A percentile compares a stretch with the other conserved stretches of the same genome.
Evolutionary conservation across 73 alveolate genomes (phyloP).

Genomic region (Paramecium tetraurelia): DNA sequence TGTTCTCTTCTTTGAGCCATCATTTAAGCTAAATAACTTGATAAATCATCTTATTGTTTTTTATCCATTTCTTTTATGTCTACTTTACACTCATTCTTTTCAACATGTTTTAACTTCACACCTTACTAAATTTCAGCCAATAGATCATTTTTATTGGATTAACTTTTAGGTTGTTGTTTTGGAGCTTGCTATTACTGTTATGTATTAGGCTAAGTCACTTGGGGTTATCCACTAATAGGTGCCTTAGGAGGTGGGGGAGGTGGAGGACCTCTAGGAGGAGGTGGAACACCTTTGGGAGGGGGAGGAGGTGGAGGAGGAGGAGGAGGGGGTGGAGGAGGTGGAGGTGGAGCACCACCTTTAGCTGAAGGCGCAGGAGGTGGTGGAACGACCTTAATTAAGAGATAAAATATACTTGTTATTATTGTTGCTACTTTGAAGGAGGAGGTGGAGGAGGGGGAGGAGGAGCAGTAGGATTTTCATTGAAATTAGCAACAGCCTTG

Average conservation of each 20-base stretch:
- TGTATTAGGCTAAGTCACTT: neutral
- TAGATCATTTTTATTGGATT: neutral
- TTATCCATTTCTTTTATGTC: neutral
- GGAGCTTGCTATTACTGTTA: neutral
- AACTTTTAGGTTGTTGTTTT: neutral
- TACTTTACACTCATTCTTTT: neutral
- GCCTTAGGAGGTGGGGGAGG: conserved; percentile 50
- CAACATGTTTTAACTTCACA: neutral
- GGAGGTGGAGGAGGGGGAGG: conserved; percentile 11
- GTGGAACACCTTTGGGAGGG: conserved; percentile 27
- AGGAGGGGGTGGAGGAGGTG: conserved; percentile 2
- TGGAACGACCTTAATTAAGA: neutral
- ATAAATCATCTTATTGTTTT: neutral
- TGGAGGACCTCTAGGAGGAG: conserved; percentile 15
- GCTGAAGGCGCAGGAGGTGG: neutral
- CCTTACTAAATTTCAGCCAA: neutral
- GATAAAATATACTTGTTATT: neutral
- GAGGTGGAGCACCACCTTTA: neutral
- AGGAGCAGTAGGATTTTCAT: neutral
- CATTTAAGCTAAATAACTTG: neutral
- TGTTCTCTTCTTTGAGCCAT: conserved; percentile 22
- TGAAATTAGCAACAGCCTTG: conserved; percentile 13
- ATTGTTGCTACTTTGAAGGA: neutral
- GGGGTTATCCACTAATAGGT: neutral
- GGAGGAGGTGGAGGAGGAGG: conserved; percentile 27